Evolutionary conservation across 768 basidiomycete genomes (phyloP), one percentile per base, ranked within the genome.

Genomic region (Cystoderma amianthinum): DNA sequence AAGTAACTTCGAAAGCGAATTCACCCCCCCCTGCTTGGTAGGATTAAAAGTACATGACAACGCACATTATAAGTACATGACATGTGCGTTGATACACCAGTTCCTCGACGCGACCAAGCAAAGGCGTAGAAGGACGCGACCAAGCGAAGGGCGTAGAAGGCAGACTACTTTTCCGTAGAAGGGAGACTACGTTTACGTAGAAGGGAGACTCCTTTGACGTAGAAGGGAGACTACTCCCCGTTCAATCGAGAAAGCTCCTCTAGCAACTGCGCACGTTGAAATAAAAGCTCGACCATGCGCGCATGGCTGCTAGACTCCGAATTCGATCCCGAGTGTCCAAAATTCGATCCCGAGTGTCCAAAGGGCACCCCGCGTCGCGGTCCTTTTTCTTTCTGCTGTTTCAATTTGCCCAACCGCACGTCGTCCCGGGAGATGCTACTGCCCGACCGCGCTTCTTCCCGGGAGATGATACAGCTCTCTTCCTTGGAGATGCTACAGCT

Each of bases 251-350:
- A 77, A 9, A 84, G 53, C 52, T 79, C 75, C 3, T 67, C 69
- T 33, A 80, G 55, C 17, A 84, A 52, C 28, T 67, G 60, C 0
- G 80, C 78, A 0, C 81, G 74, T 48, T 83, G 77, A 12, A 74
- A 71, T 13, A 82, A 45, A 5, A 85, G 64, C 10, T 71, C 62
- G 13, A 72, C 57, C 1, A 76, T 79, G 25, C 69, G 64, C 13
- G 51, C 55, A 16, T 59, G 57, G 15, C 30, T 63, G 59, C 38
- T 58, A 50, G 30, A 49, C 28, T 10, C 38, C 42, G 2, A 36
- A 32, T 12, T 12, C 21, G 19, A 45, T 20, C 10, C 34, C 32
- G 18, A 18, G 9, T 5, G 36, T n/a, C n/a, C 35, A 42, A 12
- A 15, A 19, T 24, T 43, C 33, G 33, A n/a, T 24, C 22, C 7